Base-by-base conservation (phyloP, 805 yeast genomes). In the Ogataea ramenticola region DNA sequence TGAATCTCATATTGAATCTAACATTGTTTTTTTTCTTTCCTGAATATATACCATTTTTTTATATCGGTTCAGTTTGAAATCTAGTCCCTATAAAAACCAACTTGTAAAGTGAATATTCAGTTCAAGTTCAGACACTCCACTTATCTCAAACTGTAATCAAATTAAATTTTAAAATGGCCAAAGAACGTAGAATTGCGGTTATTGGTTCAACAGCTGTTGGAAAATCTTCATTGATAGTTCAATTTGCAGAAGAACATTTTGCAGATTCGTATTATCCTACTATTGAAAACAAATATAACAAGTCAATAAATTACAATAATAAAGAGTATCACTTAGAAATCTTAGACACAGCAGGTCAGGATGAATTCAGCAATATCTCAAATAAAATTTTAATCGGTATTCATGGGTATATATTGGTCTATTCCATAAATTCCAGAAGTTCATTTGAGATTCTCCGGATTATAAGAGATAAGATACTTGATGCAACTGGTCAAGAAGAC, bases 301-400 rank as follows among this genome's bases (percentile, higher is more conserved):
- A 85, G 59, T 71, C 73, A 31, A 72, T 88, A 56, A 72, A 71
- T 46, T 77, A 82, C 61, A 77, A 83, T 48, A 84, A 83, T 48
- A 82, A 80, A 52, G 86, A 82, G 43, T 89, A 84, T 59, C 80
- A 81, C 43, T 77, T 90, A 22, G 96, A 88, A 60, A 85, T 89
- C 43, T 68, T 88, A 47, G 97, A 89, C 58, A 89, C 96, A 0
- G 96, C 96, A 1, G 96, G 96, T 8, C 95, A 87, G 67, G 96
- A 88, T 62, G 96, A 88, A 67, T 86, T 82, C 59, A 77, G 87
- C 40, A 78, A 86, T 50, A 75, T 89, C 64, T 85, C 80, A 54
- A 87, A 85, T 61, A 84, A 85, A 53, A 82, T 85, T 44, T 66
- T 86, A 40, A 82, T 84, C 39, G 93, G 90, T 16, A 79, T 85